Conservation (phyloP, 2,329 filamentous ascomycete genomes). For the Hypoxylon sp. region DNA sequence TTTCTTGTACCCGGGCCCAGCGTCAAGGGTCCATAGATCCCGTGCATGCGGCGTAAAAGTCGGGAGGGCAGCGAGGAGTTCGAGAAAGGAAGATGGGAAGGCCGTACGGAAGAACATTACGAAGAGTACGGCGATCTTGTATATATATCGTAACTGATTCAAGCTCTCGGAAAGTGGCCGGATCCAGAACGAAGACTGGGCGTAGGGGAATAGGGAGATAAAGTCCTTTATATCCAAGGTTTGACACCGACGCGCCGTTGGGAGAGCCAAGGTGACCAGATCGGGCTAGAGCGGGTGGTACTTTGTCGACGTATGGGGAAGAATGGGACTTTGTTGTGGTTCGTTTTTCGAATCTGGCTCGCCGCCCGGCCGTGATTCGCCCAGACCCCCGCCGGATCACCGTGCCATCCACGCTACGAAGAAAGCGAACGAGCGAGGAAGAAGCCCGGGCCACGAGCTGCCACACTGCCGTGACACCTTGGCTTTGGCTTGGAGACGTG, state of each 20-base stretch:
- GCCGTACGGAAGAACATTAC: no score
- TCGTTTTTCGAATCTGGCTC: conserved; percentile 7
- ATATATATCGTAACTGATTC: neutral
- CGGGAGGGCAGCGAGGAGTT: no score
- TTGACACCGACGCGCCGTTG: neutral
- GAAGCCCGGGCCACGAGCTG: neutral
- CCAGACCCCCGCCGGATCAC: neutral
- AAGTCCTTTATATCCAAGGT: neutral
- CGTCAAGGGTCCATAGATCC: no score
- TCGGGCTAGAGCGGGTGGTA: conserved; percentile 12
- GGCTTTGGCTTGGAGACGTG: no score
- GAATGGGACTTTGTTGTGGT: conserved; percentile 30
- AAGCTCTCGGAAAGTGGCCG: neutral
- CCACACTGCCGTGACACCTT: neutral
- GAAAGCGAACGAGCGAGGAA: neutral
- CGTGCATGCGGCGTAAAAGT: no score
- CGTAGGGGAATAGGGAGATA: neutral
- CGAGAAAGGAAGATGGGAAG: no score
- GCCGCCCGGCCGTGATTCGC: conserved; percentile 7
- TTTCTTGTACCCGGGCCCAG: no score
- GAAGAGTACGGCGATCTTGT: neutral
- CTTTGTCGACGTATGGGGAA: conserved; percentile 29
- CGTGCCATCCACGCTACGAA: neutral
- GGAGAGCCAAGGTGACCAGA: neutral
- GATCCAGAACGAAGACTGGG: neutral